Percentiles rank a stretch among this genome's conserved stretches.
These are phyloP conservation scores for Neurospora discreta DNA, from an alignment of 495 filamentous ascomycete genomes.

Conservation along the genomic window DNA sequence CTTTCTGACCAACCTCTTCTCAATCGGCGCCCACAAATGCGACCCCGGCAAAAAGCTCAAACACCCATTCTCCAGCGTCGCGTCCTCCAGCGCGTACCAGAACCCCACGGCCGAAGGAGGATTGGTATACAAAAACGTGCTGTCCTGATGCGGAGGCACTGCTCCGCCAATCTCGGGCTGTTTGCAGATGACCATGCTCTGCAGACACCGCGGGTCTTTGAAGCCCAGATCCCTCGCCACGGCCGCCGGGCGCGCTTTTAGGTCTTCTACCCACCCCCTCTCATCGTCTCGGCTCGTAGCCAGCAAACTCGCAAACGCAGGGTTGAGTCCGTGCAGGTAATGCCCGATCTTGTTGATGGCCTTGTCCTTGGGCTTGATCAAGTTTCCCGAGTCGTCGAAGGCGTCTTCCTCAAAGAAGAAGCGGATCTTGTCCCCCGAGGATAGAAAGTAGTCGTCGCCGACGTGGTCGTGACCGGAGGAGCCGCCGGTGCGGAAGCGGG, in stretches of 20 bases:
- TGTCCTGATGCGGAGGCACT: constrained; percentile 83
- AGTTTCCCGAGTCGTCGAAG: constrained; percentile 43
- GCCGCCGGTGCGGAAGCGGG: constrained; percentile 75
- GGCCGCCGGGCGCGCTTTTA: constrained; percentile 32
- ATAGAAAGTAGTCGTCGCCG: constrained; percentile 90
- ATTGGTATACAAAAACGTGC: constrained; percentile 83
- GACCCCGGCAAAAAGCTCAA: constrained; percentile 74
- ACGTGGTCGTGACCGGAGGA: constrained; percentile 58
- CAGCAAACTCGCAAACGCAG: constrained; percentile 54
- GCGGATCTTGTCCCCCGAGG: constrained; percentile 76
- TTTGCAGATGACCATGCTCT: constrained; percentile 98
- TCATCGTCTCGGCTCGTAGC: constrained; percentile 34
- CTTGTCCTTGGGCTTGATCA: constrained; percentile 63
- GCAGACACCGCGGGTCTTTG: constrained; percentile 56
- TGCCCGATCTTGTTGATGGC: constrained; percentile 98
- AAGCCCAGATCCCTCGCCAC: constrained; percentile 68
- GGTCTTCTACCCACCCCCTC: constrained; percentile 2
- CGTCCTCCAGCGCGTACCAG: constrained; percentile 94
- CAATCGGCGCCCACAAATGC: constrained; percentile 55
- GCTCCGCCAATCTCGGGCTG: constrained; percentile 90
- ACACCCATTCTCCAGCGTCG: constrained; percentile 73
- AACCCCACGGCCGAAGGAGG: constrained; percentile 86
- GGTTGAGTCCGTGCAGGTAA: constrained; percentile 65
- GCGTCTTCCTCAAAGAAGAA: constrained; percentile 96
- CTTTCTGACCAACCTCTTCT: constrained; percentile 63